Evolutionary conservation across 306 rosid species (phyloP).

Genomic region (Psophocarpus tetragonolobus): DNA sequence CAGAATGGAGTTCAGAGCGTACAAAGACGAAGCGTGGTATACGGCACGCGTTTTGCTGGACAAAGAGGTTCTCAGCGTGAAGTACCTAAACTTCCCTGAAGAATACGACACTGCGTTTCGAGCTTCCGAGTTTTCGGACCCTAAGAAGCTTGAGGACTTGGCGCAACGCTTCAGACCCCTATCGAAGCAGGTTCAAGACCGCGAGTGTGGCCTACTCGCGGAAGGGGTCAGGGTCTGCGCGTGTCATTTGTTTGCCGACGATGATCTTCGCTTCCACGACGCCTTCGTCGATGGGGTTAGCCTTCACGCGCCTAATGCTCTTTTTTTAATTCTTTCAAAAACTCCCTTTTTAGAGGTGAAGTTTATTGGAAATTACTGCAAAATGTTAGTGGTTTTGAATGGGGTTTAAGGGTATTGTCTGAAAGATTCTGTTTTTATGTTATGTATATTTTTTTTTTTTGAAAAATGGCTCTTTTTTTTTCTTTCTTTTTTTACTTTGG

Average conservation of each 20-base stretch:
- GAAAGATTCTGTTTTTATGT: no score
- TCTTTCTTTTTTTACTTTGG: no score
- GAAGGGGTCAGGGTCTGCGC: constrained; percentile 31
- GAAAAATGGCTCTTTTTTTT: no score
- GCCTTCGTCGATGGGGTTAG: constrained; percentile 32
- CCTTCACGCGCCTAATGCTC: no score
- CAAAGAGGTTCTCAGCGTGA: background rate
- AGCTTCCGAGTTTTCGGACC: background rate
- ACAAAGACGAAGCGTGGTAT: background rate
- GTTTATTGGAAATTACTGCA: no score
- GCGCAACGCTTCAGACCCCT: constrained; percentile 22
- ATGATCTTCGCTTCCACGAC: constrained; percentile 43
- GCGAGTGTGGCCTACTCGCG: constrained; percentile 8
- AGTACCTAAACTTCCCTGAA: background rate
- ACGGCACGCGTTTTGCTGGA: background rate
- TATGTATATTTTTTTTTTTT: no score
- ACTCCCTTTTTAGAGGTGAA: no score
- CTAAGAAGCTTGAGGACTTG: background rate
- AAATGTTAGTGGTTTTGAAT: no score
- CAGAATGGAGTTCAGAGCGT: background rate
- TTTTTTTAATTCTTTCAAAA: no score
- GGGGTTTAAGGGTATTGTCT: no score
- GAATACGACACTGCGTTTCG: background rate
- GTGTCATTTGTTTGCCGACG: background rate
- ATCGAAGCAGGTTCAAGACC: constrained; percentile 43